Percentiles rank a stretch among this genome's conserved stretches.
phyloP scores from a whole-genome alignment of 768 basidiomycete species.

The Rhodocollybia butyracea region DNA sequence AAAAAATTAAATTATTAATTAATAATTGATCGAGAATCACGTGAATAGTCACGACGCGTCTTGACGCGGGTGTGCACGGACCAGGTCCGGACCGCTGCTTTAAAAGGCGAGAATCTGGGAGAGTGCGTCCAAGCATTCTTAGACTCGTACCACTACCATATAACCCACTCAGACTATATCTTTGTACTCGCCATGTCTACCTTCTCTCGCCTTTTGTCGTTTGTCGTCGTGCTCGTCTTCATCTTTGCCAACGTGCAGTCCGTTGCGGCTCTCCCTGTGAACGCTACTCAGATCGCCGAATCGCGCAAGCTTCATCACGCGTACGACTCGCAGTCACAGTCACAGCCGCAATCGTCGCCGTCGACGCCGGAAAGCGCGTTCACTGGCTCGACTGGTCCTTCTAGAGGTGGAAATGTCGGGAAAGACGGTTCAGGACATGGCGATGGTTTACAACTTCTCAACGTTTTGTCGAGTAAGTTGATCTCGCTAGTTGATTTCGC shows the following conservation, averaged over 20 bases:
- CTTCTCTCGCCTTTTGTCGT: not conserved
- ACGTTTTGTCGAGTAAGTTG: constrained; percentile 25
- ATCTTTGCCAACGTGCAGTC: not conserved
- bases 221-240: not conserved
- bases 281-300: not conserved
- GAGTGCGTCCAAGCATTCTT: constrained; percentile 4
- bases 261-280: not conserved
- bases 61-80: constrained; percentile 6
- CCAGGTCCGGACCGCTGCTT: not conserved
- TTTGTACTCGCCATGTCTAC: constrained; percentile 5
- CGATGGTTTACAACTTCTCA: constrained; percentile 12
- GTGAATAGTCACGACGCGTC: not conserved
- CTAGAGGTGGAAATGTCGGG: not conserved
- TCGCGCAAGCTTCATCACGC: no score
- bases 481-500: not conserved
- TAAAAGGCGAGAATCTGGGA: constrained; percentile 3
- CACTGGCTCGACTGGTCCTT: not conserved
- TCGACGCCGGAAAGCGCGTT: no score
- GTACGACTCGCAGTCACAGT: no score
- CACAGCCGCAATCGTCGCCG: no score
- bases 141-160: constrained; percentile 21
- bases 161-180: constrained; percentile 13
- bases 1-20: not conserved
- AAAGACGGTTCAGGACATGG: not conserved
- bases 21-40: not conserved